Conservation (phyloP, 306 rosid species). For the Acacia crassicarpa region DNA sequence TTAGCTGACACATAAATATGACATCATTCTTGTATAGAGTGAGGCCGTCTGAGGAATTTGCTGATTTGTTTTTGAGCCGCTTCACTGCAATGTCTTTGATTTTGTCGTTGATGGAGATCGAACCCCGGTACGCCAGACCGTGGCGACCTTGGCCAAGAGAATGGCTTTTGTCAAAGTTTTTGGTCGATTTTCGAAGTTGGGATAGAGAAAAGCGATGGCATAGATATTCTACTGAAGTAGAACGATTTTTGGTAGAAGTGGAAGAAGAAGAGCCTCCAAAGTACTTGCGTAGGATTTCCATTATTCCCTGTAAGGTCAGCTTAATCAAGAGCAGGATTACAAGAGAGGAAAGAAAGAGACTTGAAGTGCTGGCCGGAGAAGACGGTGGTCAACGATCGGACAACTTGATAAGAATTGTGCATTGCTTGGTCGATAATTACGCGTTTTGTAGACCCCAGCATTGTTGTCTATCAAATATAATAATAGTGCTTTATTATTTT, state of each 20-base stretch:
- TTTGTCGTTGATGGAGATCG: background rate
- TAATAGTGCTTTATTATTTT: too few species aligned
- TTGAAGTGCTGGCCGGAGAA: too few species aligned
- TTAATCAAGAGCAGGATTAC: too few species aligned
- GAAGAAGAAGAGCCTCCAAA: background rate
- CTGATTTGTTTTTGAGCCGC: too few species aligned
- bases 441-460: too few species aligned
- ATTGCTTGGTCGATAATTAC: too few species aligned
- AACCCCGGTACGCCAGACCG: background rate
- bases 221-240: background rate
- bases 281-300: background rate
- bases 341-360: too few species aligned
- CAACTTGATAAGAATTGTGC: too few species aligned
- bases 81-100: background rate
- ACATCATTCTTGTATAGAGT: background rate
- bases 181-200: background rate
- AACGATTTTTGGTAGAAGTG: background rate
- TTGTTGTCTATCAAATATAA: too few species aligned
- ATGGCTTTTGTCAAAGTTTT: background rate
- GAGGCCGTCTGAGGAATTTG: background rate
- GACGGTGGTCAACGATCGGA: too few species aligned
- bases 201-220: constrained; percentile 3
- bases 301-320: too few species aligned
- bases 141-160: background rate
- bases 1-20: background rate